Evolutionary conservation across 768 basidiomycete genomes (phyloP).

Genomic region (Pholiota microspora): DNA sequence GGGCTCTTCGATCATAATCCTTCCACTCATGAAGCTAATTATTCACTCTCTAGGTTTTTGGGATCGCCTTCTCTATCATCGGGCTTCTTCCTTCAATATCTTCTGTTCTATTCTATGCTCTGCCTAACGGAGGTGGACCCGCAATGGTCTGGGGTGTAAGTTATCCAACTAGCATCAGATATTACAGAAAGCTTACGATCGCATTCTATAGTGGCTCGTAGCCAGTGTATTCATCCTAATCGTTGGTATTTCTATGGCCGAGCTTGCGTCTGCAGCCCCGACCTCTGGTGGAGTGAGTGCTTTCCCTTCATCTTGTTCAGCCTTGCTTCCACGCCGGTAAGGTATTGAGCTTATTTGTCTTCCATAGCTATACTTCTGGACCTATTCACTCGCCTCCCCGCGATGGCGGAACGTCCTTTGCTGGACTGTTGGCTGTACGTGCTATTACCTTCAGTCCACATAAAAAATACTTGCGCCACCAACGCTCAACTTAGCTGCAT

Average conservation of each 20-base stretch:
- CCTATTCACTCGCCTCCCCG: constrained; percentile 40
- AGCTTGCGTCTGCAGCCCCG: constrained; percentile 67
- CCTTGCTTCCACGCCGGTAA: not conserved
- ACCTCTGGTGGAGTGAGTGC: constrained; percentile 64
- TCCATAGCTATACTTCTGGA: constrained; percentile 52
- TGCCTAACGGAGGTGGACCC: constrained; percentile 68
- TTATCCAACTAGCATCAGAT: constrained; percentile 3
- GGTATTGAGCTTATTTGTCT: not conserved
- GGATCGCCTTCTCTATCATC: constrained; percentile 69
- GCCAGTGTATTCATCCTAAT: constrained; percentile 61
- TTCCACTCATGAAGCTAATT: not conserved
- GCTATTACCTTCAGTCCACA: not conserved
- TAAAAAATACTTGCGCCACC: not conserved
- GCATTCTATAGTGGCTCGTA: constrained; percentile 52
- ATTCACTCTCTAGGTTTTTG: constrained; percentile 51
- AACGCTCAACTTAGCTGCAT: too few relatives aligned
- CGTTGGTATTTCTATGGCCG: constrained; percentile 67
- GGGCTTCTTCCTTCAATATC: constrained; percentile 66
- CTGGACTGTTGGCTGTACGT: constrained; percentile 56
- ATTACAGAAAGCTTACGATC: constrained; percentile 5
- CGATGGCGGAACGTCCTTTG: constrained; percentile 43
- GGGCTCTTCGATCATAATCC: constrained; percentile 7
- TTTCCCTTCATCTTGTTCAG: not conserved
- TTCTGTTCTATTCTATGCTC: constrained; percentile 50
- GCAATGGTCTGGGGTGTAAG: constrained; percentile 74